Percentiles rank a stretch among this genome's conserved stretches.
Evolutionary conservation across 805 yeast species (phyloP).

Genomic region (Candida vaughaniae): DNA sequence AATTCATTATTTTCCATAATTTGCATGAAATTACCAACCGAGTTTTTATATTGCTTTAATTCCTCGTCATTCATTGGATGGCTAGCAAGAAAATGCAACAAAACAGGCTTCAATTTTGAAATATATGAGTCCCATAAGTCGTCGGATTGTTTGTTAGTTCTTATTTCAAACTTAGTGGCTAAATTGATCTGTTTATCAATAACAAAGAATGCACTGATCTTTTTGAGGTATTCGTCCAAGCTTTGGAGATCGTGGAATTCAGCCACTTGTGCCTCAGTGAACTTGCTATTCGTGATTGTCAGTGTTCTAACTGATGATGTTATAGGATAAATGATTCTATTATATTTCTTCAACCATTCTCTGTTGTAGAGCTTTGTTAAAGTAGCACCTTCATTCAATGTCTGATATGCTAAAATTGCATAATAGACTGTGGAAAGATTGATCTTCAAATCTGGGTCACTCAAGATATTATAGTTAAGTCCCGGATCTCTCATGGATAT

Average conservation of each 20-base stretch:
- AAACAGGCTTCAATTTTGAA: constrained; percentile 57
- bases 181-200: constrained; percentile 68
- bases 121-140: constrained; percentile 76
- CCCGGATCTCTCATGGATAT: constrained; percentile 64
- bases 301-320: constrained; percentile 36
- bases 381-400: constrained; percentile 62
- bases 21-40: constrained; percentile 69
- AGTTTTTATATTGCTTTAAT: constrained; percentile 55
- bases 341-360: constrained; percentile 71
- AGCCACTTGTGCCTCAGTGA: constrained; percentile 18
- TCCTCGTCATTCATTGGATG: constrained; percentile 40
- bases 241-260: constrained; percentile 30
- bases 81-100: constrained; percentile 47
- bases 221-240: constrained; percentile 56
- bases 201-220: constrained; percentile 72
- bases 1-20: constrained; percentile 73
- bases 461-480: constrained; percentile 48
- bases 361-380: constrained; percentile 63
- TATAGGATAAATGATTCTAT: constrained; percentile 66
- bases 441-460: constrained; percentile 38
- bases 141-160: constrained; percentile 58
- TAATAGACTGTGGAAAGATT: constrained; percentile 78
- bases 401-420: constrained; percentile 75
- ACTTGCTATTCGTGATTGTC: constrained; percentile 8
- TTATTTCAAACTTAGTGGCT: constrained; percentile 62